Evolutionary conservation across 345 rosid genomes (phyloP).

Genomic region (Citrus cavaleriei): DNA sequence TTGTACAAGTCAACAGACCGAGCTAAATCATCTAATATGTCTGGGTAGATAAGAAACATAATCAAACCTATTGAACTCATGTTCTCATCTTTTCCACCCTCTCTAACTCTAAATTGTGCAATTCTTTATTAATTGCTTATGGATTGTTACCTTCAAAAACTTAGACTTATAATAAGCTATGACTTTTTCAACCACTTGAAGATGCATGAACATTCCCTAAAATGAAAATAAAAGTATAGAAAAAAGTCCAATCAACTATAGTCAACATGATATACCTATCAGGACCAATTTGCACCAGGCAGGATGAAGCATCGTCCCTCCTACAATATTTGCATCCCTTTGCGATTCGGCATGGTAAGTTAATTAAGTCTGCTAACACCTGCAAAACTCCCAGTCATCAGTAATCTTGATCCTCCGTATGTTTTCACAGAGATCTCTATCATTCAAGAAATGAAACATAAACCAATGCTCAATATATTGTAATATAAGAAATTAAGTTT

Average conservation of each 20-base stretch:
- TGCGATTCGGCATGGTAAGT: slow-evolving; percentile 54
- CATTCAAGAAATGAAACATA: not conserved
- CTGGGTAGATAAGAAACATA: not conserved
- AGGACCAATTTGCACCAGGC: slow-evolving; percentile 44
- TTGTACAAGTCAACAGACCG: not conserved
- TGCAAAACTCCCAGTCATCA: slow-evolving; percentile 9
- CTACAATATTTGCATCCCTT: slow-evolving; percentile 50
- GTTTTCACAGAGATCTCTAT: not conserved
- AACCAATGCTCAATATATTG: not conserved
- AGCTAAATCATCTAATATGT: not conserved
- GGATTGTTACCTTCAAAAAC: not conserved
- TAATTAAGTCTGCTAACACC: slow-evolving; percentile 46
- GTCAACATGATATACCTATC: slow-evolving; percentile 31
- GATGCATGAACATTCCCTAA: not conserved
- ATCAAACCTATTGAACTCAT: not conserved
- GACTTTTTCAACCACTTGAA: not conserved
- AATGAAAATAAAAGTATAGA: not conserved
- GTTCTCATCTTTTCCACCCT: not conserved
- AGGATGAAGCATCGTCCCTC: slow-evolving; percentile 49
- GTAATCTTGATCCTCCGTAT: slow-evolving; percentile 2
- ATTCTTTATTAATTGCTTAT: not conserved
- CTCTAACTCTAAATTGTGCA: not conserved
- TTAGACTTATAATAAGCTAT: not conserved
- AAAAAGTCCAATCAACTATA: not conserved
- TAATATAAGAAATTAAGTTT: not conserved